A percentile compares a stretch with the other conserved stretches of the same genome.
Conservation (phyloP, 352 stramenopile genomes). For the Discostella stelligera region DNA sequence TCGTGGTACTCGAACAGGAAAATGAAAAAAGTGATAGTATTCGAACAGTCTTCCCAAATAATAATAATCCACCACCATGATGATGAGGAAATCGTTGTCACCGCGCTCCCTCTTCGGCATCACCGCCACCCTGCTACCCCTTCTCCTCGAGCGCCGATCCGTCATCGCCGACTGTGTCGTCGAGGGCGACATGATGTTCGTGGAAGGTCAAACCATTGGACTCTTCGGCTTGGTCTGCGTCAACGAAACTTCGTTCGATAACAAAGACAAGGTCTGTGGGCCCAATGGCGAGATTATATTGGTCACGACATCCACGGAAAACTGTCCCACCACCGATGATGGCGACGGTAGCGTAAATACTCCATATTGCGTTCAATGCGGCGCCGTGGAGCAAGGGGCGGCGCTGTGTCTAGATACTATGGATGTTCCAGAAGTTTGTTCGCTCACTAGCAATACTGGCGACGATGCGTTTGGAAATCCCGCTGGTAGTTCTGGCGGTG, state of each 20-base stretch:
- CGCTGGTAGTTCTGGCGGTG: neutral
- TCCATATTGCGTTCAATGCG: constrained; percentile 24
- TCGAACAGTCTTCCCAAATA: too few species aligned
- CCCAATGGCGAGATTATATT: constrained; percentile 21
- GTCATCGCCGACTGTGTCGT: constrained; percentile 17
- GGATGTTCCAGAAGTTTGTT: neutral
- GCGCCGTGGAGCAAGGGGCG: neutral
- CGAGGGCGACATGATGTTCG: constrained; percentile 27
- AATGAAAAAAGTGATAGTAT: too few species aligned
- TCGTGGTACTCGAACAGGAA: too few species aligned
- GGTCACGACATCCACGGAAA: neutral
- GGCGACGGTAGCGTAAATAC: neutral
- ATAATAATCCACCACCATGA: too few species aligned
- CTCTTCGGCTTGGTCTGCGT: constrained; percentile 23
- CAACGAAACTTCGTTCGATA: constrained; percentile 13
- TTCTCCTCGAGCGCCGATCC: neutral
- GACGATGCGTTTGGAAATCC: neutral
- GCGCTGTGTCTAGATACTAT: constrained; percentile 21
- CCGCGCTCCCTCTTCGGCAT: neutral
- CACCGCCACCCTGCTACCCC: neutral
- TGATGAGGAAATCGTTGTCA: neutral
- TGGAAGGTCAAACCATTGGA: constrained; percentile 12
- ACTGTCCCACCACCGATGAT: constrained; percentile 1
- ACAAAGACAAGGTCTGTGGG: constrained; percentile 8
- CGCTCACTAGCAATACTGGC: neutral